Evolutionary conservation across 2,329 filamentous ascomycete species (phyloP), one percentile per base, ranked within the genome.

Genomic region (Claviceps paspali): DNA sequence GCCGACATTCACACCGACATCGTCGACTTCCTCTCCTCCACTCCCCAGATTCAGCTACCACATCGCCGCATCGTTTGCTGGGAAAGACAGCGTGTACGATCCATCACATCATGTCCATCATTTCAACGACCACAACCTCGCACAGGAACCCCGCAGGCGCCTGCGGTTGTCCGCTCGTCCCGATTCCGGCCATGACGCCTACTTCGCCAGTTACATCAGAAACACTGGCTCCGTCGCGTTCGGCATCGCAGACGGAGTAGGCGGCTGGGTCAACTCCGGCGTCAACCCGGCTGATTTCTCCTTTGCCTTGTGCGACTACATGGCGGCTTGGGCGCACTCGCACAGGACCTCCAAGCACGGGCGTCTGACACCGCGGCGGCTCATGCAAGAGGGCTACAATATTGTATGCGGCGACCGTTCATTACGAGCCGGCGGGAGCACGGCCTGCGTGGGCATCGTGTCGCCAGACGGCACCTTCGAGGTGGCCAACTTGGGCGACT

Each of bases 251-350:
- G 91, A 98, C 55, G 91, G 91, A 9, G 91, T 98, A 0, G 91
- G 91, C 33, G 91, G 91, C 26, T 98, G 91, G 87, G 76, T 81
- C 44, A 83, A 94, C 49, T 88, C 82, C 28, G 86, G 86, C 31
- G 79, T 98, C 36, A 87, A 98, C 52, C 87, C 91, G 7, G 86
- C 86, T 21, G 84, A 95, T 59, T 96, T 96, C 59, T 91, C 88
- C 3, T 88, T 96, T 55, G 83, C 82, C 29, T 67, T 98, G 42
- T 96, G 91, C 65, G 79, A 85, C 49, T 82, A 93, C 59, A 96
- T 96, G 86, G 84, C 86, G 3, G 68, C 76, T 35, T 73, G 74
- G 10, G 82, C 86, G 12, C 67, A 77, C 52, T 65, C 70, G 34
- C 70, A 76, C 57, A 51, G 60, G 44, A 45, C 56, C 2, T 53